Base-by-base conservation (phyloP, 805 yeast species). In the Kluyveromyces aestuarii region DNA sequence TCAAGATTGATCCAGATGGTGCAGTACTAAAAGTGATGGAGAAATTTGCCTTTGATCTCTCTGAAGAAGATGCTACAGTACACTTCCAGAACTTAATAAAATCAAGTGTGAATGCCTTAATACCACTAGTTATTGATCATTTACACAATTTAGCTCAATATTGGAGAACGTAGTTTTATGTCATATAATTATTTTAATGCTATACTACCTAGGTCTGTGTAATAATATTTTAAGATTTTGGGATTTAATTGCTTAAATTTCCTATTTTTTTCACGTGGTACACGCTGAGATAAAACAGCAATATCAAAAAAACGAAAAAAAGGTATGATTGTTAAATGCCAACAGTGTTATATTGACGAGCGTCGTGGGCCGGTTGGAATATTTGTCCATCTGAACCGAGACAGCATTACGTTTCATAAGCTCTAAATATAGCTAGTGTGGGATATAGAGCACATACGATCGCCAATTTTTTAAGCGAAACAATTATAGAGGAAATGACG, bases 61-160 rank as follows among this genome's bases (percentile, higher is more conserved):
- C 84, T 40, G 99, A 93, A 58, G 98, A 90, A 62, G 97, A 90
- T 60, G 98, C 99, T 0, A 89, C 93, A 18, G 70, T 87, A 21
- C 96, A 91, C 60, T 91, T 93, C 80, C 98, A 93, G 62, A 87
- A 82, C 53, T 75, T 93, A 61, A 95, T 93, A 58, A 91, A 88
- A 59, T 96, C 87, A 58, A 87, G 96, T 68, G 97, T 93, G 16
- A 87, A 81, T 62, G 98, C 99, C 0, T 78, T 93, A 50, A 66
- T 91, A 50, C 98, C 99, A 0, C 90, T 90, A 61, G 96, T 95
- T 16, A 93, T 93, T 48, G 99, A 93, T 61, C 80, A 96, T 54
- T 70, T 93, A 46, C 99, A 93, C 65, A 88, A 91, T 67, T 74
- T 93, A 62, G 97, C 99, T 0, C 99, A 93, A 62, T 93, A 93